Percentiles rank a stretch among this genome's conserved stretches.
These are phyloP conservation scores for Phytophthora macrochlamydospora DNA, from an alignment of 352 stramenopile species.

Conservation along the genomic window DNA sequence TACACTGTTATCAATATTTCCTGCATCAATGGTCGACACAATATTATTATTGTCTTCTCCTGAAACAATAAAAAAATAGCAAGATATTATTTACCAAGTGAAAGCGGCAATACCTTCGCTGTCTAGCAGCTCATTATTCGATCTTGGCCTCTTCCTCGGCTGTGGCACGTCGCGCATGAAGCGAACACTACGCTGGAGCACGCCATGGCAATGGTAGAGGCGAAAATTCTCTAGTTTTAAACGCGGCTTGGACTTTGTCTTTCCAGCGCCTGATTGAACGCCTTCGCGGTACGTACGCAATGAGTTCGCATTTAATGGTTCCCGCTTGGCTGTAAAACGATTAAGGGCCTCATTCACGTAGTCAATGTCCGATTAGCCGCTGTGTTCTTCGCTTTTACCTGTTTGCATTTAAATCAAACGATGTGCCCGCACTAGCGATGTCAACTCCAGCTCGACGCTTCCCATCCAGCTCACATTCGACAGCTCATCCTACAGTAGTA, in stretches of 20 bases:
- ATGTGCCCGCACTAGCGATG: too few species aligned
- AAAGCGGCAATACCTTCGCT: too few species aligned
- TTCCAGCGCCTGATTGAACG: neutral
- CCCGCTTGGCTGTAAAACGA: slow-evolving; percentile 12
- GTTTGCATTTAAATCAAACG: too few species aligned
- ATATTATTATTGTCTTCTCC: too few species aligned
- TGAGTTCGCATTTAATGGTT: slow-evolving; percentile 7
- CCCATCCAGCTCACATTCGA: too few species aligned
- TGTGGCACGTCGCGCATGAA: slow-evolving; percentile 9
- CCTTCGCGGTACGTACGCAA: neutral
- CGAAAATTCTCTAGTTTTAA: slow-evolving; percentile 5
- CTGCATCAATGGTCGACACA: too few species aligned
- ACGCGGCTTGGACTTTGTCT: slow-evolving; percentile 3
- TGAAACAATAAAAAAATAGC: too few species aligned
- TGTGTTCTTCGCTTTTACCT: slow-evolving; percentile 1
- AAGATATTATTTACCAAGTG: too few species aligned
- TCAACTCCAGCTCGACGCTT: too few species aligned
- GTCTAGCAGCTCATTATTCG: too few species aligned
- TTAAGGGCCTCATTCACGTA: slow-evolving; percentile 2
- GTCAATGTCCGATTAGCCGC: slow-evolving; percentile 1
- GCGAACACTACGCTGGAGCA: neutral
- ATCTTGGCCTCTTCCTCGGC: neutral
- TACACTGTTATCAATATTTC: too few species aligned
- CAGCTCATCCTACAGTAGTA: too few species aligned
- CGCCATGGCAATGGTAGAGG: slow-evolving; percentile 1